These are phyloP conservation scores for Coccomyxa sp. DNA, from an alignment of 139 green algal genomes.

Conservation along the genomic window DNA sequence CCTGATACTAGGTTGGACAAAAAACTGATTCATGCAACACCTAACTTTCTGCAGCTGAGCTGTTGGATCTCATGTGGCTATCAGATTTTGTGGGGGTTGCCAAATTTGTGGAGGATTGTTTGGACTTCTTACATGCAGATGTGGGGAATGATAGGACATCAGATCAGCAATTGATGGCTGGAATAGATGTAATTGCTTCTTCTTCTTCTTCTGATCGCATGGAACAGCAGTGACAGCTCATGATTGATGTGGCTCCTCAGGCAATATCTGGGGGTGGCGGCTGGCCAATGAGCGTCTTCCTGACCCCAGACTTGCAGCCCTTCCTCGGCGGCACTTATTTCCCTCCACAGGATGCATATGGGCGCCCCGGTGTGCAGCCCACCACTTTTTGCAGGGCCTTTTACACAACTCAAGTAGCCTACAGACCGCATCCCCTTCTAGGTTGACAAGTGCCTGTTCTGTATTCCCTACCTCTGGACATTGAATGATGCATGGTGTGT, in stretches of 20 bases:
- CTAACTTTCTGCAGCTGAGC: not conserved
- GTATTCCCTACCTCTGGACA: no score
- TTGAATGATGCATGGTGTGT: not conserved
- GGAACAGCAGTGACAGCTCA: not conserved
- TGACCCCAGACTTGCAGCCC: constrained; percentile 60
- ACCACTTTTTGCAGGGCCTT: no score
- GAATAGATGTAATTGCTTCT: not conserved
- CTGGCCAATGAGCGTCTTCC: constrained; percentile 62
- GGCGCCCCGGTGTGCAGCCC: constrained; percentile 28
- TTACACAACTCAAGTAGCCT: no score
- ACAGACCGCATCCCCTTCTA: no score
- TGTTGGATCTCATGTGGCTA: not conserved
- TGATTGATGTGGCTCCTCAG: not conserved
- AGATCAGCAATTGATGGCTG: not conserved
- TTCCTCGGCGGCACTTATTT: constrained; percentile 69
- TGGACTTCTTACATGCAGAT: no score
- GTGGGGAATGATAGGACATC: not conserved
- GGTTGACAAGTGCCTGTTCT: no score
- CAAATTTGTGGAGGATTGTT: not conserved
- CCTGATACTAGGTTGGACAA: not conserved
- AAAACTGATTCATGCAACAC: not conserved
- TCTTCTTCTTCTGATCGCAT: not conserved
- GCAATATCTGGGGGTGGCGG: constrained; percentile 35
- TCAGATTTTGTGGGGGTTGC: not conserved
- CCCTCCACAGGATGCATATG: constrained; percentile 40